These are phyloP conservation scores for Pyrenula aspistea DNA, from an alignment of 495 filamentous ascomycete genomes.

Conservation along the genomic window DNA sequence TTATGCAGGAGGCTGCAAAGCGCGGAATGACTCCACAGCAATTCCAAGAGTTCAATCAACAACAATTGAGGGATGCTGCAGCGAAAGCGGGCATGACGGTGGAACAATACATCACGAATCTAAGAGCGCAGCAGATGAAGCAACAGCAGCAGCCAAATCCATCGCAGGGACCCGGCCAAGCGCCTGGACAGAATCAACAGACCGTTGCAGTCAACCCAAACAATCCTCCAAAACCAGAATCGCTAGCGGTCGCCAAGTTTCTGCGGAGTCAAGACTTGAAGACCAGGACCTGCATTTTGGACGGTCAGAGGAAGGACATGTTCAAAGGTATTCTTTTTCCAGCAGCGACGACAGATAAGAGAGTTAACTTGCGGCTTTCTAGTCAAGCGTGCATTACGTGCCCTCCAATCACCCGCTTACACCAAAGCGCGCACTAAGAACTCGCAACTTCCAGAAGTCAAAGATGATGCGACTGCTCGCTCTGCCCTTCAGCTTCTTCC, in stretches of 20 bases:
- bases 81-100: conserved; percentile 48
- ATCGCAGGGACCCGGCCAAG: conserved; percentile 5
- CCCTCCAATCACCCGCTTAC: conserved; percentile 82
- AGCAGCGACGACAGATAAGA: neutral
- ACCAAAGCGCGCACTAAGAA: conserved; percentile 80
- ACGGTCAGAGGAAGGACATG: conserved; percentile 96
- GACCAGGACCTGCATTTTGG: conserved; percentile 79
- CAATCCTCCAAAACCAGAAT: conserved; percentile 70
- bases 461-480: conserved; percentile 73
- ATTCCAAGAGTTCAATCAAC: conserved; percentile 49
- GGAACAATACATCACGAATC: conserved; percentile 51
- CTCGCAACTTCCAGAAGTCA: conserved; percentile 76
- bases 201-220: conserved; percentile 48
- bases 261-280: conserved; percentile 78
- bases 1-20: conserved; percentile 63
- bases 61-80: conserved; percentile 49
- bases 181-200: conserved; percentile 22
- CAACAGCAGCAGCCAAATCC: conserved; percentile 18
- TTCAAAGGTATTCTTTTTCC: conserved; percentile 58
- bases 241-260: conserved; percentile 82
- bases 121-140: conserved; percentile 48
- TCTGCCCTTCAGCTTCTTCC: conserved; percentile 93
- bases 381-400: conserved; percentile 97
- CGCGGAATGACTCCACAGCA: conserved; percentile 65
- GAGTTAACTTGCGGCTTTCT: conserved; percentile 2